These are phyloP conservation scores for Russula foetens DNA, from an alignment of 768 basidiomycete genomes.

Conservation along the genomic window DNA sequence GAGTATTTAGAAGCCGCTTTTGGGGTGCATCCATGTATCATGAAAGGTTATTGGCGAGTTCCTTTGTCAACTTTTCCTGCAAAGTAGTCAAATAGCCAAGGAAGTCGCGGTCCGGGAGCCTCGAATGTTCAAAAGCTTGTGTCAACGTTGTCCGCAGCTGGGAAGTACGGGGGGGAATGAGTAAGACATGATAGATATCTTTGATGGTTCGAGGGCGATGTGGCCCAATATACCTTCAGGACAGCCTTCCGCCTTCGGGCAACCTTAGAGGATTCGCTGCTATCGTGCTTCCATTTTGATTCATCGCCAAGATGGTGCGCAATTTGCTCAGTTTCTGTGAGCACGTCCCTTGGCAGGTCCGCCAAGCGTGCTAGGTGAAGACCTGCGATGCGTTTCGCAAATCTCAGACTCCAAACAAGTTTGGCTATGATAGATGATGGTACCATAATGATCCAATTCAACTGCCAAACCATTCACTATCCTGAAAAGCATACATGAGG, in stretches of 20 bases:
- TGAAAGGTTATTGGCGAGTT: conserved; percentile 35
- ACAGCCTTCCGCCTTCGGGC: conserved; percentile 59
- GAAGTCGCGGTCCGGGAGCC: conserved; percentile 65
- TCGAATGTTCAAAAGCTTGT: conserved; percentile 65
- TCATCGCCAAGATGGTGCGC: conserved; percentile 50
- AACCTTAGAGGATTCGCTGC: conserved; percentile 53
- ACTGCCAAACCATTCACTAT: conserved; percentile 67
- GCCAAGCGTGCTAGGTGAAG: conserved; percentile 84
- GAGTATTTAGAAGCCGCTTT: background rate
- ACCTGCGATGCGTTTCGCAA: conserved; percentile 39
- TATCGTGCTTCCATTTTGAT: conserved; percentile 48
- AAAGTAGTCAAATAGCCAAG: conserved; percentile 55
- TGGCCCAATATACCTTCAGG: conserved; percentile 41
- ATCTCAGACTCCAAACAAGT: background rate
- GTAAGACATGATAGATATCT: background rate
- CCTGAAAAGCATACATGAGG: conserved; percentile 30
- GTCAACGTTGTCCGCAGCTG: conserved; percentile 69
- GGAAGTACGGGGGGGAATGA: background rate
- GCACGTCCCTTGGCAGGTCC: conserved; percentile 68
- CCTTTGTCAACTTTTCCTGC: conserved; percentile 61
- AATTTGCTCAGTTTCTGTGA: conserved; percentile 53
- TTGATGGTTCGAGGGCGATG: background rate
- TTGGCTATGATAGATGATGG: background rate
- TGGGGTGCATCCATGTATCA: background rate
- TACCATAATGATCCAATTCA: conserved; percentile 67